Evolutionary conservation across 2,329 filamentous ascomycete species (phyloP), one percentile per base, ranked within the genome.

Genomic region (Aspergillus sp.): DNA sequence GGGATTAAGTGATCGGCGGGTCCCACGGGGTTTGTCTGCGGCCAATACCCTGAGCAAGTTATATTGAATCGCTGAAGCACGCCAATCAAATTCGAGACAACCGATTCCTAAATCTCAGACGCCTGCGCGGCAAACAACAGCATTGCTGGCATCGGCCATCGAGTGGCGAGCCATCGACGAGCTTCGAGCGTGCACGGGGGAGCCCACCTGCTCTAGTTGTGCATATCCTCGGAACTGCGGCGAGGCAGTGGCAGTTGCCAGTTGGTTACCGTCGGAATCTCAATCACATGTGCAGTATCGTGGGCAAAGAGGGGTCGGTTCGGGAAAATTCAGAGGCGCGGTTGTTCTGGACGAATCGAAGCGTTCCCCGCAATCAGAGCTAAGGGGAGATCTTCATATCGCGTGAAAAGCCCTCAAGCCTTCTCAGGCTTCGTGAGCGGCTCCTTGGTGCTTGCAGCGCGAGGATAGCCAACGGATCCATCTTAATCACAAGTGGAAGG

Each of bases 1-100:
- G 30, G 41, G 30, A 49, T 50, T 50, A n/a, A 43, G 28, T 50
- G 54, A 57, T 57, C 54, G 54, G 54, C 54, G 49, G 47, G 54
- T 28, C 54, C 54, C 46, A 47, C 54, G 25, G 13, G 38, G 43
- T 28, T 22, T 22, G 22, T 43, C 46, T 46, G 19, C 30, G 25
- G 19, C 54, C 54, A 56, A 56, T 49, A 34, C 15, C 45, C 54
- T 56, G 34, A 41, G 34, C 34, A 15, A 15, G 13, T 41, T 41
- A 41, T 41, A 41, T 41, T 41, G 34, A 15, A 41, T 41, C 17
- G 9, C 34, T 15, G 8, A 13, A 15, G 34, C 11, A 41, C 34
- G 11, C 34, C 34, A 41, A 41, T 41, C 34, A 41, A 15, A 41
- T 15, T 13, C 34, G 34, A 41, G 34, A 41, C 34, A 15, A 41